A percentile compares a stretch with the other conserved stretches of the same genome.
These are phyloP conservation scores for Penicillium riverlandense DNA, from an alignment of 495 filamentous ascomycete species.

Conservation along the genomic window DNA sequence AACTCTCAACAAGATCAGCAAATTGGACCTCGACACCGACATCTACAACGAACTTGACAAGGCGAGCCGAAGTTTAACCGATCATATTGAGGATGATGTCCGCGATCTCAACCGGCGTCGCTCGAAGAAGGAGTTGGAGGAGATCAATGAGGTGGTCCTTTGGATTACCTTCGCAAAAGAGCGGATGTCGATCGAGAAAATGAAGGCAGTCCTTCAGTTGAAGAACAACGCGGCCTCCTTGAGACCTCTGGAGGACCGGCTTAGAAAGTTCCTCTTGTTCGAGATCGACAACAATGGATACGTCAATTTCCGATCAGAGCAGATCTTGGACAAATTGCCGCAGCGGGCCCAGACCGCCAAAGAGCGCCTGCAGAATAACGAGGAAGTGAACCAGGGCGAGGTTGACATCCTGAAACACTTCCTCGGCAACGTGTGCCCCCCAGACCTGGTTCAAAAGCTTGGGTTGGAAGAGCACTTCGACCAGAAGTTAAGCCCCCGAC, in stretches of 20 bases:
- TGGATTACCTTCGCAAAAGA: constrained; percentile 4
- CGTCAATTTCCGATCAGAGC: constrained; percentile 2
- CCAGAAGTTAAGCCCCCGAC: neutral
- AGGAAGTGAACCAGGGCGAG: neutral
- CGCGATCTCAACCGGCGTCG: too few species aligned
- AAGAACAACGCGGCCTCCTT: neutral
- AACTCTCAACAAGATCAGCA: constrained; percentile 1
- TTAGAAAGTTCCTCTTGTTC: constrained; percentile 4
- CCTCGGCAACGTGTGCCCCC: constrained; percentile 4
- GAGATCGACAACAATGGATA: constrained; percentile 2
- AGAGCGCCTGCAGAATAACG: neutral
- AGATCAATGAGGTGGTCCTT: constrained; percentile 5
- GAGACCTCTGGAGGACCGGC: neutral
- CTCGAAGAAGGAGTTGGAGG: neutral
- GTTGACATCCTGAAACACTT: constrained; percentile 4
- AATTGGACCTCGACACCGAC: constrained; percentile 1
- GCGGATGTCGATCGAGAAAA: neutral
- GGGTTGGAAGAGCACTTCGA: constrained; percentile 2
- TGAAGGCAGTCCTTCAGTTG: constrained; percentile 1
- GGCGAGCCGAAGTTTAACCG: neutral
- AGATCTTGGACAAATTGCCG: neutral
- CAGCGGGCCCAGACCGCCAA: neutral
- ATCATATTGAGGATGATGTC: constrained; percentile 3
- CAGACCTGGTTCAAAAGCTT: constrained; percentile 1
- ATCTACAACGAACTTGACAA: constrained; percentile 2